Evolutionary conservation across 2,329 filamentous ascomycete species (phyloP).

Genomic region (Aspergillus texensis): DNA sequence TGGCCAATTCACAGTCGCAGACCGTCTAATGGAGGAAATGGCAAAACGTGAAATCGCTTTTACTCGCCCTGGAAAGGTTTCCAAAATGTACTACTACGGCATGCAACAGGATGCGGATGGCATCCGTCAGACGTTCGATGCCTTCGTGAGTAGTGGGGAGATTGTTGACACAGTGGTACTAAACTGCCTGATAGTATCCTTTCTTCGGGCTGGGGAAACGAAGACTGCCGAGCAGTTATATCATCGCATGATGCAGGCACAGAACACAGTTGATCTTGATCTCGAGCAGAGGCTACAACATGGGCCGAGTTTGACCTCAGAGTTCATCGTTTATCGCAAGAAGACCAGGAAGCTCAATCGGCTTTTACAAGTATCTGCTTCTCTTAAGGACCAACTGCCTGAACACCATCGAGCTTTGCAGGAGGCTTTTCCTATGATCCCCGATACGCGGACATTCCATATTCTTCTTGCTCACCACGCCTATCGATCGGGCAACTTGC

Average conservation of each 20-base stretch:
- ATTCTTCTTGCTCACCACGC: conserved; percentile 78
- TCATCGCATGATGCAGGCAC: conserved; percentile 73
- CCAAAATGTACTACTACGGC: conserved; percentile 81
- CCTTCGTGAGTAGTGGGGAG: conserved; percentile 82
- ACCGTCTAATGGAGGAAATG: conserved; percentile 86
- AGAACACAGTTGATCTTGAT: conserved; percentile 36
- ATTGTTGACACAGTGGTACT: conserved; percentile 85
- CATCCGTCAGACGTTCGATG: conserved; percentile 75
- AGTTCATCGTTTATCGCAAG: conserved; percentile 39
- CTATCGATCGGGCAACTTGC: conserved; percentile 68
- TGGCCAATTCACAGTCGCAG: conserved; percentile 79
- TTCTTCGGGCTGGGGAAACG: conserved; percentile 76
- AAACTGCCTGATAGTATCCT: conserved; percentile 80
- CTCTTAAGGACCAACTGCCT: conserved; percentile 51
- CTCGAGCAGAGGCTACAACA: conserved; percentile 22
- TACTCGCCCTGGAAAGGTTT: conserved; percentile 80
- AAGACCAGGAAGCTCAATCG: conserved; percentile 49
- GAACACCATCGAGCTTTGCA: conserved; percentile 66
- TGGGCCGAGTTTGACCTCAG: conserved; percentile 32
- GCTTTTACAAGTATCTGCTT: conserved; percentile 50
- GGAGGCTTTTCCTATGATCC: conserved; percentile 65
- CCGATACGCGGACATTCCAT: conserved; percentile 77
- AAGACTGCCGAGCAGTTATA: conserved; percentile 79
- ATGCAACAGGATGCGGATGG: conserved; percentile 72
- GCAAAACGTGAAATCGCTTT: conserved; percentile 65